Conservation (phyloP, 176 grass and related monocot species). For the Hyparrhenia diplandra region DNA sequence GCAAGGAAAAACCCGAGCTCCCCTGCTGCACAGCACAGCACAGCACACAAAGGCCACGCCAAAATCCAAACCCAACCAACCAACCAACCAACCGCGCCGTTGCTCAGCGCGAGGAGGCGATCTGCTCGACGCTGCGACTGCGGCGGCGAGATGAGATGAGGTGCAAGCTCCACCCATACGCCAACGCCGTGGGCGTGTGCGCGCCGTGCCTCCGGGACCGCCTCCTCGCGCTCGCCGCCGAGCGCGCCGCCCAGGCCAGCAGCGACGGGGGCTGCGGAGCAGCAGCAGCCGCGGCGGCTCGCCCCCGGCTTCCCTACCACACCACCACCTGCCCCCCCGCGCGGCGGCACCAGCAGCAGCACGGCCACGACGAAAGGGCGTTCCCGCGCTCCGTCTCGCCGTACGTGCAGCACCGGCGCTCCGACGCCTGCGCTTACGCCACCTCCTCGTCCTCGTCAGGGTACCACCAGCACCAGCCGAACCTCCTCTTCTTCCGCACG, state of each 20-base stretch:
- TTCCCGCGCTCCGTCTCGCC: constrained; percentile 52
- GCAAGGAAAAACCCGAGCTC: not conserved
- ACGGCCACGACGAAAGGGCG: not conserved
- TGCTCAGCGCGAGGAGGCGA: too few species aligned
- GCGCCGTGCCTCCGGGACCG: constrained; percentile 71
- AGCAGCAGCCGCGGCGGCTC: constrained; percentile 5
- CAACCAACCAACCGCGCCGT: not conserved
- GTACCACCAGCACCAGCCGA: constrained; percentile 16
- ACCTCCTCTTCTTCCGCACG: constrained; percentile 61
- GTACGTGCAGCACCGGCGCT: constrained; percentile 39
- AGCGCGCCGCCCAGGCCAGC: constrained; percentile 22
- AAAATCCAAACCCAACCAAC: constrained; percentile 7
- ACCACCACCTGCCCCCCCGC: not conserved
- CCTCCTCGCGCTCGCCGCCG: constrained; percentile 57
- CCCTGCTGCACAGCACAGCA: not conserved
- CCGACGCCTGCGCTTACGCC: constrained; percentile 39
- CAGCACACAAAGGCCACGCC: not conserved
- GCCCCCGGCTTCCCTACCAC: not conserved
- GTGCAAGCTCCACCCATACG: constrained; percentile 77
- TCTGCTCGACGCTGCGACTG: too few species aligned
- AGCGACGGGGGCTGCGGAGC: not conserved
- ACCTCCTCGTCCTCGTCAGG: not conserved
- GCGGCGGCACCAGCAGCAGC: not conserved
- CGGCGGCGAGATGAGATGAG: constrained; percentile 40
- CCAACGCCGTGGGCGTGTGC: constrained; percentile 66